phyloP scores from a whole-genome alignment of 192 early-diverging fungal species.

The Thamnidium elegans region DNA sequence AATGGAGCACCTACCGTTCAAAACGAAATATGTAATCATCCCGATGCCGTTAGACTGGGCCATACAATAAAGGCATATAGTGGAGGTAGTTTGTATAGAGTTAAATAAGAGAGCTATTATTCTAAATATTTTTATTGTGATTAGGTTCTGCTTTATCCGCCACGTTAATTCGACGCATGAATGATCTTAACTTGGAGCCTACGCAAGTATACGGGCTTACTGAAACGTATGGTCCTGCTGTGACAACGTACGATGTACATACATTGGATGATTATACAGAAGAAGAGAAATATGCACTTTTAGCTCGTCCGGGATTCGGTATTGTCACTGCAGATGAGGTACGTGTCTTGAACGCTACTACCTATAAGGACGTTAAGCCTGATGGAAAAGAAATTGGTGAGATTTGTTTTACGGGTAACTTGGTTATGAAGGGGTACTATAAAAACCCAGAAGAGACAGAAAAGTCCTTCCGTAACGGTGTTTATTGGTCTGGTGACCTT shows the following conservation, averaged over 20 bases:
- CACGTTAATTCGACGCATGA: constrained; percentile 47
- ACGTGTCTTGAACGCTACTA: constrained; percentile 43
- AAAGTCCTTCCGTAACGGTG: constrained; percentile 52
- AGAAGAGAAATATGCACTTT: constrained; percentile 34
- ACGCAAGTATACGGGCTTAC: constrained; percentile 64
- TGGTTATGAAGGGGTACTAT: constrained; percentile 55
- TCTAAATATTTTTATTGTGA: neutral
- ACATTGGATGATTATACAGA: constrained; percentile 31
- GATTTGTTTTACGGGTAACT: constrained; percentile 54
- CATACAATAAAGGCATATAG: constrained; percentile 10
- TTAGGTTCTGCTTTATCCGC: constrained; percentile 52
- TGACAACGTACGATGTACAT: constrained; percentile 36
- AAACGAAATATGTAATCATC: constrained; percentile 50
- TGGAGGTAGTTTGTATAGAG: constrained; percentile 17
- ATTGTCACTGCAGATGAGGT: constrained; percentile 52
- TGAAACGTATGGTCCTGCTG: constrained; percentile 55
- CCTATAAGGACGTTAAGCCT: constrained; percentile 42
- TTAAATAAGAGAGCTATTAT: neutral
- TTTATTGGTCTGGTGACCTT: constrained; percentile 61
- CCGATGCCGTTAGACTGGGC: constrained; percentile 31
- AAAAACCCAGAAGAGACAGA: constrained; percentile 52
- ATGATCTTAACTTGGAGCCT: constrained; percentile 48
- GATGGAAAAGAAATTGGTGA: constrained; percentile 56
- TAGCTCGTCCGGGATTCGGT: constrained; percentile 53
- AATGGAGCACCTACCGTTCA: constrained; percentile 60